Conservation (phyloP, 352 stramenopile species). For the Phytophthora hibernalis region DNA sequence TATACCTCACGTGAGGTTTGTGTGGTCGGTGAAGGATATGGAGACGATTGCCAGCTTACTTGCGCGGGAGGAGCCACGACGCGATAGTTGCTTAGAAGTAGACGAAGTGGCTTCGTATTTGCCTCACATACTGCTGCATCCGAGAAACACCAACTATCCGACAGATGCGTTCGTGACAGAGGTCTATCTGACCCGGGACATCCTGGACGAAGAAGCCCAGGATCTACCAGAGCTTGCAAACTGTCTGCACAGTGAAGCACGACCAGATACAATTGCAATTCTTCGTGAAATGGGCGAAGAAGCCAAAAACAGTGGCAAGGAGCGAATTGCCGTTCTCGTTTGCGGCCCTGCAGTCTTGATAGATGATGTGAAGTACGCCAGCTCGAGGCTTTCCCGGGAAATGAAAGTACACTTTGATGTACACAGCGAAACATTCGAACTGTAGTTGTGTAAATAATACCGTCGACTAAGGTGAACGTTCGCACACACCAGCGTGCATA, state of each 20-base stretch:
- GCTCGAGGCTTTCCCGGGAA: constrained; percentile 28
- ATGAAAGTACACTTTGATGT: constrained; percentile 55
- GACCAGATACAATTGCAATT: constrained; percentile 39
- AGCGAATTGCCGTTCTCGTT: constrained; percentile 52
- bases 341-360: constrained; percentile 49
- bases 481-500: too few species aligned
- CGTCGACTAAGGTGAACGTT: background rate
- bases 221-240: constrained; percentile 40
- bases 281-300: constrained; percentile 47
- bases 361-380: constrained; percentile 30
- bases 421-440: constrained; percentile 44
- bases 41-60: constrained; percentile 50
- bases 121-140: constrained; percentile 38
- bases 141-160: constrained; percentile 31
- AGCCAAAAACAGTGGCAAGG: constrained; percentile 35
- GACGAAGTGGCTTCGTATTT: constrained; percentile 46
- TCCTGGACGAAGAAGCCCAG: constrained; percentile 42
- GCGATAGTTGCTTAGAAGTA: constrained; percentile 42
- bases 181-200: constrained; percentile 36
- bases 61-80: constrained; percentile 32
- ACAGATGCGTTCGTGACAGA: constrained; percentile 42
- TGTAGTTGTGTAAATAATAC: constrained; percentile 31
- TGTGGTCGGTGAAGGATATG: constrained; percentile 59
- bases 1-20: constrained; percentile 58
- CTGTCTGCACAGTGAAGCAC: constrained; percentile 37